Conservation (phyloP, 2,329 filamentous ascomycete genomes). For the Monilinia laxa region DNA sequence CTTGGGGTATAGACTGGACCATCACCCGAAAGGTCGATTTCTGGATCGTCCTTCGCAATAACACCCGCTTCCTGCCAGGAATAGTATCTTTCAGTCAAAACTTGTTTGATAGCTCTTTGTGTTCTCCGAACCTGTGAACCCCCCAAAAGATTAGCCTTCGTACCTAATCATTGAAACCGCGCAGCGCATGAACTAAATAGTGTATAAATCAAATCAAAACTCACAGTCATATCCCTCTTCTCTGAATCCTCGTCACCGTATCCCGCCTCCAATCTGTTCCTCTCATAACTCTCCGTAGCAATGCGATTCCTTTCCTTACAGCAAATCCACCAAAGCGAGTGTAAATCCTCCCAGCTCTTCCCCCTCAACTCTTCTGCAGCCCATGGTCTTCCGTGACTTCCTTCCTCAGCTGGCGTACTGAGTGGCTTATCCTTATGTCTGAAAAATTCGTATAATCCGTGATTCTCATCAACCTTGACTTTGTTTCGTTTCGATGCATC, state of each 20-base stretch:
- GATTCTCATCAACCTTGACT: constrained; percentile 63
- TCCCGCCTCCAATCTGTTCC: constrained; percentile 63
- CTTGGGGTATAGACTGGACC: constrained; percentile 36
- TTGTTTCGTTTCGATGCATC: constrained; percentile 56
- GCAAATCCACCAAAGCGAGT: constrained; percentile 92
- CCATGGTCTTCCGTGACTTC: constrained; percentile 78
- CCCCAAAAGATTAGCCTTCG: constrained; percentile 22
- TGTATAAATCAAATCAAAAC: constrained; percentile 38
- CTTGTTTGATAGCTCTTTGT: constrained; percentile 79
- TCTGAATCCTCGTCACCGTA: constrained; percentile 71
- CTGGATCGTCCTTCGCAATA: constrained; percentile 64
- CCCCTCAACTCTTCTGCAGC: constrained; percentile 77
- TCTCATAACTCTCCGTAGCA: constrained; percentile 71
- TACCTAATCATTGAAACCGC: neutral
- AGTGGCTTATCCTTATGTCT: constrained; percentile 66
- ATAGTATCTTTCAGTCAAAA: constrained; percentile 84
- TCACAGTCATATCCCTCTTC: constrained; percentile 64
- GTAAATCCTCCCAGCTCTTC: constrained; percentile 93
- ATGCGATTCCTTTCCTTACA: constrained; percentile 87
- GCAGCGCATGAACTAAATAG: constrained; percentile 13
- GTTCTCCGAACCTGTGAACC: constrained; percentile 66
- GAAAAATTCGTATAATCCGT: constrained; percentile 95
- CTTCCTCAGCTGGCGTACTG: constrained; percentile 68
- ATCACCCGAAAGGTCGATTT: constrained; percentile 52
- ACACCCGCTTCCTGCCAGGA: constrained; percentile 76